These are phyloP conservation scores for Thraustochytrium aureum DNA, from an alignment of 352 stramenopile genomes.

Conservation along the genomic window DNA sequence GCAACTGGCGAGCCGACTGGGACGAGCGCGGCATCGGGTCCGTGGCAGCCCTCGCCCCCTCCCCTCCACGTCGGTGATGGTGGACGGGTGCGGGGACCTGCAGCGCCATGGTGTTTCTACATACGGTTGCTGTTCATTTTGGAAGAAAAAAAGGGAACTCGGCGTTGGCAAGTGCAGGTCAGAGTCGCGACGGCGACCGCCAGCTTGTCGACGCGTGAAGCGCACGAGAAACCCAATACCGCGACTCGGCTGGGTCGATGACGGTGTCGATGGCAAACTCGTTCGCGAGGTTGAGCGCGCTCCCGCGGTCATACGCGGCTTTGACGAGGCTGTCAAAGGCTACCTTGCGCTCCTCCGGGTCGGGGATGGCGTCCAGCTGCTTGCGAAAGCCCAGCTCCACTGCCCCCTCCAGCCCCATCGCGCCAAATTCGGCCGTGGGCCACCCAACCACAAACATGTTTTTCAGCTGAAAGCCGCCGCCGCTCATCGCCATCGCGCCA, in stretches of 20 bases:
- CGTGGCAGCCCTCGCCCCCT: too few species aligned
- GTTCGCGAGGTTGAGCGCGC: conserved; percentile 50
- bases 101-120: too few species aligned
- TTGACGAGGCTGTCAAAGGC: conserved; percentile 51
- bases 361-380: conserved; percentile 45
- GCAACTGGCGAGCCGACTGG: too few species aligned
- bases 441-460: conserved; percentile 53
- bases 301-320: conserved; percentile 45
- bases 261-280: conserved; percentile 56
- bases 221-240: conserved; percentile 24
- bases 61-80: too few species aligned
- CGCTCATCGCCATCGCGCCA: conserved; percentile 56
- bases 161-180: too few species aligned
- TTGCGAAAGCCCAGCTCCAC: conserved; percentile 53
- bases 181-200: too few species aligned
- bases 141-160: too few species aligned
- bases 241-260: conserved; percentile 55
- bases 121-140: too few species aligned
- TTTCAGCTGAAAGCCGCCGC: conserved; percentile 22
- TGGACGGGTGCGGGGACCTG: too few species aligned
- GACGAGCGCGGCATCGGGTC: too few species aligned
- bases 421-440: conserved; percentile 57
- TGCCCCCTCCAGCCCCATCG: conserved; percentile 56
- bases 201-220: conserved; percentile 1
- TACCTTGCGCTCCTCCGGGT: conserved; percentile 49